Evolutionary conservation across 1,284 basidiomycete genomes (phyloP).

Genomic region (Sporisorium reilianum): DNA sequence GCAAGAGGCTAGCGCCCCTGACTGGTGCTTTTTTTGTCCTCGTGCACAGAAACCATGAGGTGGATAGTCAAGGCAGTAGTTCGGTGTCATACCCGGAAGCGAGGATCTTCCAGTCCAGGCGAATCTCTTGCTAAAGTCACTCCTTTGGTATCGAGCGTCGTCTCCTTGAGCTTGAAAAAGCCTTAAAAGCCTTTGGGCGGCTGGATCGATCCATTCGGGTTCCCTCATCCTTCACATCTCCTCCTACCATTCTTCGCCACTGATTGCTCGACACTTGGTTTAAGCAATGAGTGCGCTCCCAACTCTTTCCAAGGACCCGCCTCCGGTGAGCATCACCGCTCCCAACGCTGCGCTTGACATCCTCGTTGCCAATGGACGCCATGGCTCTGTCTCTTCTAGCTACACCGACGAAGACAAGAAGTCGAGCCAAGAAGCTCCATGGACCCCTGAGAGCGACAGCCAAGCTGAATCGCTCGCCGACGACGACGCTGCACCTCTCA

Average conservation of each 20-base stretch:
- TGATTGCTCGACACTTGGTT: not conserved
- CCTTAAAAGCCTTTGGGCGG: not conserved
- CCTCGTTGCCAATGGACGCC: constrained; percentile 8
- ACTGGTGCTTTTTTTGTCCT: not conserved
- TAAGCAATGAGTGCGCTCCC: constrained; percentile 32
- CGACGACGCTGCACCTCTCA: constrained; percentile 19
- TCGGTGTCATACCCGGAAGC: not conserved
- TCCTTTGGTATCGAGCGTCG: not conserved
- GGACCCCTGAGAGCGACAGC: constrained; percentile 13
- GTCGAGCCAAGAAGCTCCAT: not conserved
- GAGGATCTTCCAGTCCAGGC: not conserved
- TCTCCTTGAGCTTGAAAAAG: not conserved
- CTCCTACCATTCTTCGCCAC: not conserved
- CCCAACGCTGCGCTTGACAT: constrained; percentile 20
- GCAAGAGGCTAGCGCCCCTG: not conserved
- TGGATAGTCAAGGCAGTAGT: not conserved
- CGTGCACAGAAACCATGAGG: not conserved
- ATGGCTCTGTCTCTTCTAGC: constrained; percentile 20
- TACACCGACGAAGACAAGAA: constrained; percentile 26
- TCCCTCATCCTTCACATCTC: not conserved
- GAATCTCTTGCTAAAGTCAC: not conserved
- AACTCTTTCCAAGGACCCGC: constrained; percentile 21
- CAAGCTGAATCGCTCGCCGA: constrained; percentile 24
- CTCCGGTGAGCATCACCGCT: constrained; percentile 23
- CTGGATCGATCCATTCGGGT: not conserved